Percentiles rank a stretch among this genome's conserved stretches.
Conservation (phyloP, 2,329 filamentous ascomycete species). For the Neocucurbitaria cava region DNA sequence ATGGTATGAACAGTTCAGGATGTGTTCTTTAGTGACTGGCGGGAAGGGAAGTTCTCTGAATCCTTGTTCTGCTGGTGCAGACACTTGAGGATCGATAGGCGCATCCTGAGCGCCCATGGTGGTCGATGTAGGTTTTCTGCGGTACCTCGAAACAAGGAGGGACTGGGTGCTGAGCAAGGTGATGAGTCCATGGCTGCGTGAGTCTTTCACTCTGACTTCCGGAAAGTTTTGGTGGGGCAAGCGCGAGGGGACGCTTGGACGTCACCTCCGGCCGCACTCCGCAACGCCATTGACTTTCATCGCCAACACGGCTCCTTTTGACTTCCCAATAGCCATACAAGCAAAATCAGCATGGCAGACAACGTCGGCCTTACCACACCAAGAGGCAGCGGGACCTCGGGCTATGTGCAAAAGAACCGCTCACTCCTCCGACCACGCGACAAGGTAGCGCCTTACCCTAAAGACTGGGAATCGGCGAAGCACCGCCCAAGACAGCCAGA, state of each 20-base stretch:
- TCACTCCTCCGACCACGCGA: slow-evolving; percentile 88
- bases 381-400: slow-evolving; percentile 92
- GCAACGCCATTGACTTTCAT: slow-evolving; percentile 11
- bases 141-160: not conserved
- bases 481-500: slow-evolving; percentile 86
- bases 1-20: slow-evolving; percentile 93
- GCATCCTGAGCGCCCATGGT: slow-evolving; percentile 27
- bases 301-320: not conserved
- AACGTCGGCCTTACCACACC: slow-evolving; percentile 97
- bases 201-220: slow-evolving; percentile 27
- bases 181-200: slow-evolving; percentile 34
- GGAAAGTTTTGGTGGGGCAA: slow-evolving; percentile 41
- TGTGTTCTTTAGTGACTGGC: slow-evolving; percentile 83
- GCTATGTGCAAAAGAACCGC: slow-evolving; percentile 95
- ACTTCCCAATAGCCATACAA: not conserved
- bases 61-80: slow-evolving; percentile 12
- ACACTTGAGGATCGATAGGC: not conserved
- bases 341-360: slow-evolving; percentile 73
- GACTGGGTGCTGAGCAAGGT: not conserved
- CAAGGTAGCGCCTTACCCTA: slow-evolving; percentile 76
- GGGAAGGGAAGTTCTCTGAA: slow-evolving; percentile 71
- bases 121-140: slow-evolving; percentile 8
- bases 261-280: slow-evolving; percentile 33
- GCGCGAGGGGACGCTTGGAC: slow-evolving; percentile 19
- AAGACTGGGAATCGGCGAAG: slow-evolving; percentile 71